phyloP scores from a whole-genome alignment of 1,139 yeast species.

The Tardiomyces depauwii region DNA sequence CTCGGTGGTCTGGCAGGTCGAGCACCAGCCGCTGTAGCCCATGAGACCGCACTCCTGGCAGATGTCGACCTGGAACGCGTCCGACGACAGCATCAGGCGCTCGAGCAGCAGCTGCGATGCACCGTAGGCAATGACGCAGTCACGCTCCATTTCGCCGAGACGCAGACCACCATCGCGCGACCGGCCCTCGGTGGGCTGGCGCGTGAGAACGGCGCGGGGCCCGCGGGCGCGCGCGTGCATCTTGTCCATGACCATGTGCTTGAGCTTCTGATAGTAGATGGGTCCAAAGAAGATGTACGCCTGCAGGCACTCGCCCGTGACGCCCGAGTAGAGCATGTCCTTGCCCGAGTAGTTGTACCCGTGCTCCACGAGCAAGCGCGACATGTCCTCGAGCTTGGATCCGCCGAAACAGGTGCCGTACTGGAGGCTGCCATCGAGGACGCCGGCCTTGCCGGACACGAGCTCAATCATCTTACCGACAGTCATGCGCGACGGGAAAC shows the following conservation, averaged over 20 bases:
- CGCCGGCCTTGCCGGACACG: slow-evolving; percentile 96
- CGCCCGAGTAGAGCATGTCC: slow-evolving; percentile 96
- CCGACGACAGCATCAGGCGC: slow-evolving; percentile 93
- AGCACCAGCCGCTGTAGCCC: slow-evolving; percentile 98
- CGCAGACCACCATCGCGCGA: slow-evolving; percentile 98
- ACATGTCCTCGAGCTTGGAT: slow-evolving; percentile 89
- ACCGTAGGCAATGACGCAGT: slow-evolving; percentile 98
- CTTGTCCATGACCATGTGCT: slow-evolving; percentile 98
- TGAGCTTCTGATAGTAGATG: slow-evolving; percentile 91
- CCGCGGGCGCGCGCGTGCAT: slow-evolving; percentile 99
- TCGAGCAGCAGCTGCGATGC: slow-evolving; percentile 91
- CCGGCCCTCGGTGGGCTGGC: slow-evolving; percentile 99
- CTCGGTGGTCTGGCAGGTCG: slow-evolving; percentile 84
- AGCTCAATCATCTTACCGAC: slow-evolving; percentile 98
- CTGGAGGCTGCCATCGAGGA: slow-evolving; percentile 78
- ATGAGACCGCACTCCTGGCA: slow-evolving; percentile 94
- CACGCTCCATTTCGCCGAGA: slow-evolving; percentile 99
- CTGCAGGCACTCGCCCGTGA: slow-evolving; percentile 93
- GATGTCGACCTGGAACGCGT: slow-evolving; percentile 93
- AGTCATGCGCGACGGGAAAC: slow-evolving; percentile 99
- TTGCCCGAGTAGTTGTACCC: slow-evolving; percentile 95
- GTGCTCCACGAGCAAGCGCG: slow-evolving; percentile 77
- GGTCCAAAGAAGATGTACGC: slow-evolving; percentile 99
- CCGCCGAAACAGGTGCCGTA: slow-evolving; percentile 99
- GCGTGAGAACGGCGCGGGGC: slow-evolving; percentile 93